phyloP scores from a whole-genome alignment of 495 filamentous ascomycete genomes.

The Tuber magnatum region DNA sequence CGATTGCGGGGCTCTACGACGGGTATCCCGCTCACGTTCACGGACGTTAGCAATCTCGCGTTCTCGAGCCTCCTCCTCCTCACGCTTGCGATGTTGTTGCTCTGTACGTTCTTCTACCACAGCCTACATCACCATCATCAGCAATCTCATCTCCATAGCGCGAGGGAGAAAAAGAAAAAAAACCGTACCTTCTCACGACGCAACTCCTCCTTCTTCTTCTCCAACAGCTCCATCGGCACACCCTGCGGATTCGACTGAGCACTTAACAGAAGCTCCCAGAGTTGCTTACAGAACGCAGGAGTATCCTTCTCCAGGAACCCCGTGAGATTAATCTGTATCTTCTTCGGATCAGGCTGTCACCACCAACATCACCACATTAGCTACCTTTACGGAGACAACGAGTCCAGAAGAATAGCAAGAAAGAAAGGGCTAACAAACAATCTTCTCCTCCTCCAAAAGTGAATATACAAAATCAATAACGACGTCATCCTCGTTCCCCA shows the following conservation, averaged over 20 bases:
- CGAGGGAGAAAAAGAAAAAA: not conserved
- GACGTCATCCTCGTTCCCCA: slow-evolving; percentile 88
- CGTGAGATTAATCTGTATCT: slow-evolving; percentile 84
- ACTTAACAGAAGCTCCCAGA: slow-evolving; percentile 86
- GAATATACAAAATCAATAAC: slow-evolving; percentile 90
- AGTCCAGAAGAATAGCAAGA: slow-evolving; percentile 4
- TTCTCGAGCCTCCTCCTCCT: slow-evolving; percentile 55
- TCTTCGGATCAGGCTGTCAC: slow-evolving; percentile 83
- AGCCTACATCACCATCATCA: slow-evolving; percentile 49
- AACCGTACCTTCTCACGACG: slow-evolving; percentile 76
- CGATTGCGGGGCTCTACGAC: slow-evolving; percentile 48
- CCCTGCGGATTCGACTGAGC: slow-evolving; percentile 82
- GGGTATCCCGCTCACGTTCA: slow-evolving; percentile 66
- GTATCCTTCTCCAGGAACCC: slow-evolving; percentile 95
- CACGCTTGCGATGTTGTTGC: slow-evolving; percentile 49
- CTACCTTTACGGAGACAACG: slow-evolving; percentile 11
- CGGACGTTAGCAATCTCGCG: slow-evolving; percentile 59
- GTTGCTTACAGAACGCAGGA: slow-evolving; percentile 79
- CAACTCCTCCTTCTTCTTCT: slow-evolving; percentile 91
- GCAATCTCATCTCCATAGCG: slow-evolving; percentile 24
- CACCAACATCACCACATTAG: not conserved
- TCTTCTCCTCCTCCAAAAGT: slow-evolving; percentile 69
- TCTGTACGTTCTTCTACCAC: slow-evolving; percentile 75
- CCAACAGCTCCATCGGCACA: slow-evolving; percentile 86
- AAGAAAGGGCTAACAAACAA: slow-evolving; percentile 51